Evolutionary conservation across 2,329 filamentous ascomycete genomes (phyloP).

Genomic region (Cladosporium oxysporum): DNA sequence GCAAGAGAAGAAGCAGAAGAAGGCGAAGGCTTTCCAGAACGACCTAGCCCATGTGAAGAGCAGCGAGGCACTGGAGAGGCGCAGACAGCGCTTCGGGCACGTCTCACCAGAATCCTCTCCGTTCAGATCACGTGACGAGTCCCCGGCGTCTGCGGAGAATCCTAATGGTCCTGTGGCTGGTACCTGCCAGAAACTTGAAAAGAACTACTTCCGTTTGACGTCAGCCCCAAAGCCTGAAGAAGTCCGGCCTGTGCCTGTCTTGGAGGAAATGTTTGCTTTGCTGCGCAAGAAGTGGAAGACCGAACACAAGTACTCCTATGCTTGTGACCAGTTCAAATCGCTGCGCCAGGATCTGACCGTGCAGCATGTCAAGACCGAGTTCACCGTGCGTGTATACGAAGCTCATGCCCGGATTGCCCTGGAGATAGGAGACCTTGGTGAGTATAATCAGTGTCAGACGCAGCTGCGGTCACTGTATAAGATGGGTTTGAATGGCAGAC

Average conservation of each 20-base stretch:
- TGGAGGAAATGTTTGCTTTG: conserved; percentile 82
- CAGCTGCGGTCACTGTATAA: conserved; percentile 91
- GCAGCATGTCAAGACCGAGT: conserved; percentile 93
- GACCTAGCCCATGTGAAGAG: conserved; percentile 73
- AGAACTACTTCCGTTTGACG: conserved; percentile 91
- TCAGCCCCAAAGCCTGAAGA: conserved; percentile 83
- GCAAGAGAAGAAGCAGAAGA: conserved; percentile 47
- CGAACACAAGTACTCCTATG: conserved; percentile 93
- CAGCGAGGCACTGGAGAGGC: conserved; percentile 81
- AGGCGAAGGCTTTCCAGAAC: conserved; percentile 42
- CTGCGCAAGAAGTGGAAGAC: conserved; percentile 93
- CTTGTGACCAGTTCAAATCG: conserved; percentile 99
- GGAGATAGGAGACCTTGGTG: conserved; percentile 98
- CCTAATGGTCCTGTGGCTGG: conserved; percentile 73
- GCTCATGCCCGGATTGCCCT: conserved; percentile 95
- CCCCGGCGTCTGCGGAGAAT: conserved; percentile 48
- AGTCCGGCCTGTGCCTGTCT: conserved; percentile 78
- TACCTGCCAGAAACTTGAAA: conserved; percentile 80
- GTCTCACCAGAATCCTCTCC: conserved; percentile 56
- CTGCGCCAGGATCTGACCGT: conserved; percentile 97
- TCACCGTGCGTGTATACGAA: conserved; percentile 95
- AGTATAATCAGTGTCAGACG: conserved; percentile 99
- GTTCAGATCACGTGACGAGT: conserved; percentile 47
- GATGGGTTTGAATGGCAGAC: conserved; percentile 82
- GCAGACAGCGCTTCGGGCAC: conserved; percentile 75